A percentile compares a stretch with the other conserved stretches of the same genome.
phyloP scores from a whole-genome alignment of 495 filamentous ascomycete species.

The Xylaria curta region DNA sequence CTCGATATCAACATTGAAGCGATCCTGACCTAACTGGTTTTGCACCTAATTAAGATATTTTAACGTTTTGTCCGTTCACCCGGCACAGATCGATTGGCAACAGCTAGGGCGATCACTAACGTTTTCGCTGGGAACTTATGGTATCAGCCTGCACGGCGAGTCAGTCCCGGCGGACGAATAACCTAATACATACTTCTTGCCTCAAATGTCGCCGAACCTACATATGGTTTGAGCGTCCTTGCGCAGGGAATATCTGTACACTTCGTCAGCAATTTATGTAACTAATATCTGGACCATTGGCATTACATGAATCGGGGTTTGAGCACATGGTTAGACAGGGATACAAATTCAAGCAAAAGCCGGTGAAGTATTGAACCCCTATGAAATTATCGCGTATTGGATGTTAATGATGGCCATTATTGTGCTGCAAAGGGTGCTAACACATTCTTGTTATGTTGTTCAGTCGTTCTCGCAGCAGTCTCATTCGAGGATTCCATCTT shows the following conservation, averaged over 20 bases:
- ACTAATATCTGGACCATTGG: too few relatives aligned
- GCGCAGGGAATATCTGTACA: not conserved
- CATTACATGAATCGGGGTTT: not conserved
- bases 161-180: not conserved
- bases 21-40: not conserved
- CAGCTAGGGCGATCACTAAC: not conserved
- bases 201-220: not conserved
- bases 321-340: not conserved
- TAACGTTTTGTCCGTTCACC: not conserved
- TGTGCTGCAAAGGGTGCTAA: not conserved
- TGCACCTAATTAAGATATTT: not conserved
- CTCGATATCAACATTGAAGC: not conserved
- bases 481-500: not conserved
- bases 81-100: not conserved
- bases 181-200: not conserved
- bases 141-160: not conserved
- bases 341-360: not conserved
- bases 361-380: not conserved
- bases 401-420: not conserved
- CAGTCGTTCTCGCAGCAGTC: not conserved
- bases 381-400: not conserved
- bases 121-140: not conserved
- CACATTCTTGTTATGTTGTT: not conserved
- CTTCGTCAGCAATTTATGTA: too few relatives aligned
- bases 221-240: not conserved